phyloP scores from a whole-genome alignment of 352 stramenopile species.

The Globisporangium echinulatum region DNA sequence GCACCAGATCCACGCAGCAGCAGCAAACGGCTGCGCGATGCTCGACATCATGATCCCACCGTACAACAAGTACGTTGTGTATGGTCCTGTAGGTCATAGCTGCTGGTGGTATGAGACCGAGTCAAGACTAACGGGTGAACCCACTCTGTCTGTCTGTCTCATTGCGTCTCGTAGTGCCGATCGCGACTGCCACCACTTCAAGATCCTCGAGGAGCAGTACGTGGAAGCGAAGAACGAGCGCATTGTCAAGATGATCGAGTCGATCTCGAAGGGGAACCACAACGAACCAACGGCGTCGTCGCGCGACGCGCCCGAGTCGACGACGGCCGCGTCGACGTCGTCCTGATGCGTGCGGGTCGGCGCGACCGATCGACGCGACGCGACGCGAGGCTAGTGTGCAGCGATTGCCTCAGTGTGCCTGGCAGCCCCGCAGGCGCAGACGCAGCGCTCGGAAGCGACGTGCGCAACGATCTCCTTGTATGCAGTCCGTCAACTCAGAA shows the following conservation, averaged over 20 bases:
- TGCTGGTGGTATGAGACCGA: too few relatives aligned
- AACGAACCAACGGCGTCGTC: conserved; percentile 27
- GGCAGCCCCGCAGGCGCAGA: too few relatives aligned
- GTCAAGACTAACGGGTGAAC: too few relatives aligned
- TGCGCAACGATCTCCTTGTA: too few relatives aligned
- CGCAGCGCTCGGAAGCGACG: too few relatives aligned
- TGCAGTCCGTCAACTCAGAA: too few relatives aligned
- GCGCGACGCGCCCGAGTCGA: background rate
- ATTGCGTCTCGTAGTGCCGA: conserved; percentile 33
- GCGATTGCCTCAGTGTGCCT: too few relatives aligned
- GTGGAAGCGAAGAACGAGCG: conserved; percentile 36
- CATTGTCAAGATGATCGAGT: conserved; percentile 70
- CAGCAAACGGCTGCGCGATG: conserved; percentile 64
- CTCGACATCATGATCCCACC: conserved; percentile 84
- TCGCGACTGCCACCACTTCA: conserved; percentile 72
- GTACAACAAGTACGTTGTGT: conserved; percentile 66
- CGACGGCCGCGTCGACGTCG: background rate
- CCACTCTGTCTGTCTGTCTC: background rate
- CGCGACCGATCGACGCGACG: too few relatives aligned
- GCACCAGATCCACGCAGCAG: conserved; percentile 70
- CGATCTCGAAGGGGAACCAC: conserved; percentile 59
- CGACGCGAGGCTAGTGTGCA: too few relatives aligned
- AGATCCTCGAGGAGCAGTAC: conserved; percentile 54
- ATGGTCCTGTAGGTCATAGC: too few relatives aligned
- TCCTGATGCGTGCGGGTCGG: too few relatives aligned